Evolutionary conservation across 345 rosid genomes (phyloP), one percentile per base, ranked within the genome.

Genomic region (Reutealis trisperma): DNA sequence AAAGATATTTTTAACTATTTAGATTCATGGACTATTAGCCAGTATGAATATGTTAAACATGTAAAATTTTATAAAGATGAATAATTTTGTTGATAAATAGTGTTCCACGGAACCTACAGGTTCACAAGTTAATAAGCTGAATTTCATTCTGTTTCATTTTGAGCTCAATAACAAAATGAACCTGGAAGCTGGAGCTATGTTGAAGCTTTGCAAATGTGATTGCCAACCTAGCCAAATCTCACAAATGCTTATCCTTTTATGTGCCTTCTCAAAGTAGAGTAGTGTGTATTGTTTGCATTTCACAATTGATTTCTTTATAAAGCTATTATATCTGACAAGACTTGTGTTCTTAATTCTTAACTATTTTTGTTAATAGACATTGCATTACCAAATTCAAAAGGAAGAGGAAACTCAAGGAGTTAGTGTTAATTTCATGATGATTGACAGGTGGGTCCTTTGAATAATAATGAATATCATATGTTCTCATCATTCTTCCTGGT

Each of bases 401-500:
- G 88, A 81, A 80, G 85, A 57, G 60, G 87, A 85, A 75, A 77
- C 86, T 4, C 87, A 79, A 68, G 92, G 90, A 42, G 76, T 49
- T 68, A 75, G 81, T 71, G 87, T 82, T 71, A 87, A 80, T 78
- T 77, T 86, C 73, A 85, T 94, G 72, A 83, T 92, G 90, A 90
- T 94, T 77, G 97, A 94, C 85, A 89, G 95, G 95, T 92, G 82
- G 83, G 84, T 32, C 61, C 32, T 22, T 5, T 25, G 24, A 30
- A 16, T 34, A 34, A 32, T 47, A 16, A 18, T 25, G 19, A 24
- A 51, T 52, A 4, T 44, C 11, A 18, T 27, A 21, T 25, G 0
- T 68, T 2, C 45, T 21, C 27, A 47, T 49, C 54, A 60, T 41
- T 57, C 32, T 66, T 6, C 24, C 45, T 51, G 63, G 18, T n/a